Evolutionary conservation across 2,329 filamentous ascomycete species (phyloP).

Genomic region (Monosporascus sp.): DNA sequence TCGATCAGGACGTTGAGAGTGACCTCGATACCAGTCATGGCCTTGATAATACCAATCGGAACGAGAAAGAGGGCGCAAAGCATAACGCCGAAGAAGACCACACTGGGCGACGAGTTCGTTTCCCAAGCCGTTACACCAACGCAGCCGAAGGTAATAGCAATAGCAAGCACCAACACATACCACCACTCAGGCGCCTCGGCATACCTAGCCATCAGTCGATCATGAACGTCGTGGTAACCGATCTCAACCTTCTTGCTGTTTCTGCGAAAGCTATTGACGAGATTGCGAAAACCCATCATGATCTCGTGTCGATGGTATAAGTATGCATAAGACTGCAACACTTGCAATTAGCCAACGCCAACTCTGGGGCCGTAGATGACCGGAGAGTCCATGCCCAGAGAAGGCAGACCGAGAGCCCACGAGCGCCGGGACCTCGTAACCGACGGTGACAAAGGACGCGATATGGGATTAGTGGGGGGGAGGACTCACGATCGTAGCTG

Average conservation of each 20-base stretch:
- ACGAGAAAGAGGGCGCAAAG: constrained; percentile 47
- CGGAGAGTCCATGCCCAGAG: neutral
- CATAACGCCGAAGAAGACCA: constrained; percentile 45
- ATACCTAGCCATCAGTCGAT: constrained; percentile 23
- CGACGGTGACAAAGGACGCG: no score
- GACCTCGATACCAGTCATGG: constrained; percentile 47
- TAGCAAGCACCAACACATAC: constrained; percentile 38
- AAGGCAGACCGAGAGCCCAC: no score
- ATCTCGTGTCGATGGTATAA: constrained; percentile 50
- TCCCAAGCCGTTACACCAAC: constrained; percentile 42
- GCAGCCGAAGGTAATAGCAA: constrained; percentile 40
- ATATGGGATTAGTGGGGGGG: neutral
- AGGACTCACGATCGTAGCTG: constrained; percentile 33
- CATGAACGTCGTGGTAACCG: constrained; percentile 19
- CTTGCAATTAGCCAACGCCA: neutral
- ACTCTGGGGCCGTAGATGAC: neutral
- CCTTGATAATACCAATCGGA: constrained; percentile 46
- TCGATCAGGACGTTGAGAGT: constrained; percentile 48
- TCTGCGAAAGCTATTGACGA: constrained; percentile 38
- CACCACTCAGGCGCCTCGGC: constrained; percentile 47
- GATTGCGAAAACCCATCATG: constrained; percentile 40
- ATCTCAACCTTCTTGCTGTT: constrained; percentile 31
- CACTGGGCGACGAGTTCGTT: constrained; percentile 44
- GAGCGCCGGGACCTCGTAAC: no score
- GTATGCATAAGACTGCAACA: constrained; percentile 34